A percentile compares a stretch with the other conserved stretches of the same genome.
Conservation (phyloP, 2,329 filamentous ascomycete genomes). For the Xylariaceae sp. region DNA sequence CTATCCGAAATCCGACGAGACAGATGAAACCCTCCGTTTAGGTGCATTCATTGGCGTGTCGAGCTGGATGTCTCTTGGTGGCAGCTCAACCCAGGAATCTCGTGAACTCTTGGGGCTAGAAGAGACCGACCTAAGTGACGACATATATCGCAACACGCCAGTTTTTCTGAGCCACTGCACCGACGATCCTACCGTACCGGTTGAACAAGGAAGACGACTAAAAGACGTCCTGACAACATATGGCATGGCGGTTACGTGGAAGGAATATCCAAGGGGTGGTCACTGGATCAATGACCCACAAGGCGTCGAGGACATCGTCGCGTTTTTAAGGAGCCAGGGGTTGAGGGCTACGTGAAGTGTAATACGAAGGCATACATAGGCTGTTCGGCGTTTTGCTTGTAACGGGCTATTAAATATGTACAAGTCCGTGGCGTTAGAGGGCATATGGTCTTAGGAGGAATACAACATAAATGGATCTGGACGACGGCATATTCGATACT, state of each 20-base stretch:
- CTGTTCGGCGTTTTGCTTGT: no score
- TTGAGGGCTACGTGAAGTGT: not conserved
- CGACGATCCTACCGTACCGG: constrained; percentile 49
- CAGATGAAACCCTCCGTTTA: constrained; percentile 9
- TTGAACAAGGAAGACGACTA: constrained; percentile 45
- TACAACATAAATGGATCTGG: not conserved
- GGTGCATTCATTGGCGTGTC: constrained; percentile 30
- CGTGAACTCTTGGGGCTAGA: constrained; percentile 40
- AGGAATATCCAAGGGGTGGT: constrained; percentile 48
- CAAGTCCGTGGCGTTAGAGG: not conserved
- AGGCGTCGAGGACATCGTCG: constrained; percentile 49
- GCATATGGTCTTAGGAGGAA: not conserved
- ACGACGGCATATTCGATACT: not conserved
- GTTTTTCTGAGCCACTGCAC: constrained; percentile 52
- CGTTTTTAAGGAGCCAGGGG: not conserved
- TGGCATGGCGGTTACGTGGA: constrained; percentile 48
- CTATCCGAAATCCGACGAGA: constrained; percentile 12
- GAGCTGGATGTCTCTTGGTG: constrained; percentile 32
- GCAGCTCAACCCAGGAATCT: constrained; percentile 19
- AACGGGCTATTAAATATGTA: no score
- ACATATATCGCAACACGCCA: constrained; percentile 48
- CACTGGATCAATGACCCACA: constrained; percentile 51
- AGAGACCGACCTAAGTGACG: constrained; percentile 26
- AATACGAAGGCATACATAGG: not conserved
- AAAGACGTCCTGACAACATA: constrained; percentile 44